Evolutionary conservation across 768 basidiomycete species (phyloP).

Genomic region (Galerina marginata): DNA sequence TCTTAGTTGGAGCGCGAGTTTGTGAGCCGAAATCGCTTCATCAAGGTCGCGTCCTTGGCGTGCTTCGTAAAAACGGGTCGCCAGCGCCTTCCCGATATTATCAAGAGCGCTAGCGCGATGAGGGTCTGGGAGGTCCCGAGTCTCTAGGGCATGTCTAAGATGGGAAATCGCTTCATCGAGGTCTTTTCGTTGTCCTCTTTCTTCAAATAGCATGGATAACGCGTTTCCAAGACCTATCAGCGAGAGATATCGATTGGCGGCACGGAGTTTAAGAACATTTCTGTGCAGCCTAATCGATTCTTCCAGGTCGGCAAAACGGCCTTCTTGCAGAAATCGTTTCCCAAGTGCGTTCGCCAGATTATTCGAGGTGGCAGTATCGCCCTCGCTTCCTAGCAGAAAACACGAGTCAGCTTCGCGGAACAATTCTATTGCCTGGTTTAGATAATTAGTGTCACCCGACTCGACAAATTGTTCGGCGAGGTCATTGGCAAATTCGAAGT

Average conservation of each 20-base stretch:
- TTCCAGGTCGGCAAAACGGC: neutral
- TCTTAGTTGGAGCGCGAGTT: neutral
- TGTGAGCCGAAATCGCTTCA: neutral
- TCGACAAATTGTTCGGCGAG: too few relatives aligned
- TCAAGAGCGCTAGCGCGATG: neutral
- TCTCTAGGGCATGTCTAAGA: neutral
- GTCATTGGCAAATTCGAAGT: too few relatives aligned
- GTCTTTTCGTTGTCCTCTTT: neutral
- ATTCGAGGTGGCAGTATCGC: too few relatives aligned
- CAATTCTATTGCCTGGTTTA: too few relatives aligned
- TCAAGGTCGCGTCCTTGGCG: neutral
- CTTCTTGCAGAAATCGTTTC: neutral
- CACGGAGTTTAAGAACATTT: neutral
- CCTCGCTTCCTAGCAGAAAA: too few relatives aligned
- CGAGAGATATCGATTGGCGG: neutral
- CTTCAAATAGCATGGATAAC: neutral
- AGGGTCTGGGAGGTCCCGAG: neutral
- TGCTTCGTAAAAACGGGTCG: neutral
- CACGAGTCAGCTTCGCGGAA: too few relatives aligned
- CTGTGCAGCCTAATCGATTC: neutral
- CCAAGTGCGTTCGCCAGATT: neutral
- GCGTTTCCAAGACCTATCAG: neutral
- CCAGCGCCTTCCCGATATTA: neutral
- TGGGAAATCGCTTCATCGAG: conserved; percentile 4
- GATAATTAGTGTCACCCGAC: too few relatives aligned